Conservation (phyloP, 768 basidiomycete species). For the Hericium erinaceus region DNA sequence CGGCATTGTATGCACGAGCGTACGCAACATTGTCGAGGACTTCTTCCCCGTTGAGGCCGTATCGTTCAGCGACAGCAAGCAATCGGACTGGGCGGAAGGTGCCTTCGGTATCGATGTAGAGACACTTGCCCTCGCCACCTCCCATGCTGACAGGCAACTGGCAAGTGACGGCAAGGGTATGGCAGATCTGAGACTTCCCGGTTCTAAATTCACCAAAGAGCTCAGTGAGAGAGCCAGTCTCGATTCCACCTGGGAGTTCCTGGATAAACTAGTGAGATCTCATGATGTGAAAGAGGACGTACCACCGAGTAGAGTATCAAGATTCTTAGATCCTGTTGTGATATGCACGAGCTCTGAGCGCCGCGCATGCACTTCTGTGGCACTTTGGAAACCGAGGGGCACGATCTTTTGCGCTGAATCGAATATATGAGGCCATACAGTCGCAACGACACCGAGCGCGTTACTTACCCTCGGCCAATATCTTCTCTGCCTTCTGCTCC, state of each 20-base stretch:
- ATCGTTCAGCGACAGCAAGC: slow-evolving; percentile 89
- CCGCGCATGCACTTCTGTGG: slow-evolving; percentile 93
- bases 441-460: slow-evolving; percentile 3
- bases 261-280: background rate
- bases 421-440: background rate
- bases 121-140: slow-evolving; percentile 96
- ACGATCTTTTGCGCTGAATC: slow-evolving; percentile 84
- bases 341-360: slow-evolving; percentile 93
- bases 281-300: slow-evolving; percentile 6
- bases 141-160: slow-evolving; percentile 97
- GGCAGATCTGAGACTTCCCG: slow-evolving; percentile 96
- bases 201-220: slow-evolving; percentile 98
- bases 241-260: slow-evolving; percentile 68
- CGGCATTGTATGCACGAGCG: slow-evolving; percentile 96
- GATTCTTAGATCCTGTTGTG: slow-evolving; percentile 91
- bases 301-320: slow-evolving; percentile 95
- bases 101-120: slow-evolving; percentile 98
- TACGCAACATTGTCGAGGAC: slow-evolving; percentile 98
- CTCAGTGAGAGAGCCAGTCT: slow-evolving; percentile 97
- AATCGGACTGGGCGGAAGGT: slow-evolving; percentile 96
- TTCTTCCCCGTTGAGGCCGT: slow-evolving; percentile 95
- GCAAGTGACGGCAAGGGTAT: slow-evolving; percentile 96
- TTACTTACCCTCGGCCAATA: slow-evolving; percentile 73
- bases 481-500: slow-evolving; percentile 96
- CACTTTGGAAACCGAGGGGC: slow-evolving; percentile 95